Evolutionary conservation across 805 yeast species (phyloP).

Genomic region (Candida morakotiae): DNA sequence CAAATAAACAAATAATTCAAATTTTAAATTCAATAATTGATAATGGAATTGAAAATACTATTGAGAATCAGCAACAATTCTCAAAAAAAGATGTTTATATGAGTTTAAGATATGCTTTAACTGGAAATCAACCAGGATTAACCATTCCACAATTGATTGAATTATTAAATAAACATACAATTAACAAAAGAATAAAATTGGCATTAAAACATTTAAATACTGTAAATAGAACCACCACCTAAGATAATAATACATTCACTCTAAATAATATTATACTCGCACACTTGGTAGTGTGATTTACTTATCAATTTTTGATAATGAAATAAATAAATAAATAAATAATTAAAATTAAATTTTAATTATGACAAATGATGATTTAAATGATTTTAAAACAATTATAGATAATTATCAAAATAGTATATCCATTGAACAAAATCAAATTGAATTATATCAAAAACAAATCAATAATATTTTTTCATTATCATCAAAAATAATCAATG

Average conservation of each 20-base stretch:
- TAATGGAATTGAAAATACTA: conserved; percentile 5
- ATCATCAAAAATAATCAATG: not conserved
- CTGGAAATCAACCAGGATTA: conserved; percentile 69
- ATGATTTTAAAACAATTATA: too few relatives aligned
- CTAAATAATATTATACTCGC: too few relatives aligned
- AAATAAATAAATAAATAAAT: too few relatives aligned
- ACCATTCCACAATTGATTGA: conserved; percentile 55
- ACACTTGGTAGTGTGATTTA: not conserved
- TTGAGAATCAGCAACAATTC: conserved; percentile 8
- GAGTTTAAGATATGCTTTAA: conserved; percentile 60
- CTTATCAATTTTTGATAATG: too few relatives aligned
- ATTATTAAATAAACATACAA: conserved; percentile 47
- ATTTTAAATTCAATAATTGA: conserved; percentile 1
- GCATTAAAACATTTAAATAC: conserved; percentile 9
- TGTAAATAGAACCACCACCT: too few relatives aligned
- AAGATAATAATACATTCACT: too few relatives aligned
- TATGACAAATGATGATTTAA: too few relatives aligned
- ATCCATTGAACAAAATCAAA: too few relatives aligned
- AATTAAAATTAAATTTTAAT: too few relatives aligned
- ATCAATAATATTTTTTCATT: not conserved
- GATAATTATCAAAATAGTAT: too few relatives aligned
- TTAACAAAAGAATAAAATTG: conserved; percentile 19
- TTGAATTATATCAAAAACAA: not conserved
- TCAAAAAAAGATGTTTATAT: conserved; percentile 48
- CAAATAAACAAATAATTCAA: conserved; percentile 2